Base-by-base conservation (phyloP, 2,329 filamentous ascomycete genomes). In the Neonectria magnoliae region DNA sequence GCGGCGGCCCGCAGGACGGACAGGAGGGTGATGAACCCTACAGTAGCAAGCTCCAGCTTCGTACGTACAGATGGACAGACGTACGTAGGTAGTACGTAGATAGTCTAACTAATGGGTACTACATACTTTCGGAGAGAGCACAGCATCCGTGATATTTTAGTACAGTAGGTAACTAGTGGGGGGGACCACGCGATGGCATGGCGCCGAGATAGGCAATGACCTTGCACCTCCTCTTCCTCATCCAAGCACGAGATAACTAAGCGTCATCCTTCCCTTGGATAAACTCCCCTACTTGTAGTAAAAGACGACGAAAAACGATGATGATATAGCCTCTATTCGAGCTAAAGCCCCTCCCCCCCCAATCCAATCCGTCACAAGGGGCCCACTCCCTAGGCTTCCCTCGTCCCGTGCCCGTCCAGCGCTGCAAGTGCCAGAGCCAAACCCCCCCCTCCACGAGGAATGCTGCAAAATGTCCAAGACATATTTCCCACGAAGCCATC, bases 381-480 rank as follows among this genome's bases (percentile, higher is more conserved):
- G n/a, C n/a, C 38, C 38, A 42, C 31, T 48, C 42, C 42, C 27
- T 13, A 33, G 31, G 31, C 14, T 3, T 16, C 16, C 20, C 20
- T 10, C 51, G 20, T 42, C 18, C 18, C 18, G 25, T 29, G 11
- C 10, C 29, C 54, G 11, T n/a, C 54, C 42, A 22, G n/a, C 54
- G 45, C 45, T 31, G 41, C 54, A 9, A 41, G 54, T 48, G 44
- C 11, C 11, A 47, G 44, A 44, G 41, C n/a, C 41, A n/a, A 10
- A 18, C 3, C 3, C 41, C 5, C 13, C n/a, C 41, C 5, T 22
- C 42, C n/a, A 45, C n/a, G 44, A 48, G 13, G 20, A 48, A 29
- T 38, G n/a, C 18, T 20, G 36, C 20, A 47, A 50, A 47, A 50
- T 72, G 70, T 71, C 70, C 69, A 45, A 70, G 69, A 70, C 70